Evolutionary conservation across 345 rosid species (phyloP).

Genomic region (Citrus sinensis): DNA sequence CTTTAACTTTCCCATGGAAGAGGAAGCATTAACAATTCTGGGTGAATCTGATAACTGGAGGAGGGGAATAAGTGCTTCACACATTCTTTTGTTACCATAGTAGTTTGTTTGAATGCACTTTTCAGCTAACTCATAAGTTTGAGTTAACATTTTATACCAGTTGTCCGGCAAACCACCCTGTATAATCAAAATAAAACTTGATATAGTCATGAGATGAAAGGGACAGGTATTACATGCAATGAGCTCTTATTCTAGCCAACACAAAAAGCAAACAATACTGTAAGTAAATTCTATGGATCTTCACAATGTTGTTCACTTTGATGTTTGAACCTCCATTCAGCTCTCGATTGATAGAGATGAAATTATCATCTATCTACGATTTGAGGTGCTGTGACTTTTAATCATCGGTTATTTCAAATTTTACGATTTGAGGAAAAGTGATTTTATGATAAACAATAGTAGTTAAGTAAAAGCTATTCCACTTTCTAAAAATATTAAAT

Average conservation of each 20-base stretch:
- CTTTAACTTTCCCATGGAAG: slow-evolving; percentile 35
- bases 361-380: too few relatives aligned
- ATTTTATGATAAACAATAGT: too few relatives aligned
- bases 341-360: background rate
- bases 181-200: background rate
- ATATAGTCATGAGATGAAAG: background rate
- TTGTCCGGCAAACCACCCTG: slow-evolving; percentile 8
- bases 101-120: slow-evolving; percentile 24
- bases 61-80: slow-evolving; percentile 26
- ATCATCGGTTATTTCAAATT: too few relatives aligned
- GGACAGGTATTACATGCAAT: too few relatives aligned
- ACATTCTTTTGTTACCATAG: slow-evolving; percentile 17
- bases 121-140: slow-evolving; percentile 15
- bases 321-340: background rate
- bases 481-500: too few relatives aligned
- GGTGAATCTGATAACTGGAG: slow-evolving; percentile 21
- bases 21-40: slow-evolving; percentile 41
- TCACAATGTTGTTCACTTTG: background rate
- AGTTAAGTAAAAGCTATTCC: too few relatives aligned
- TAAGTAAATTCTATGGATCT: background rate
- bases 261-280: background rate
- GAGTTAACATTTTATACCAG: slow-evolving; percentile 4
- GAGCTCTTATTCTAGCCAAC: too few relatives aligned
- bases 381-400: background rate
- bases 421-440: too few relatives aligned